Evolutionary conservation across 192 early-diverging fungal species (phyloP).

Genomic region (Phlyctochytrium arcticum): DNA sequence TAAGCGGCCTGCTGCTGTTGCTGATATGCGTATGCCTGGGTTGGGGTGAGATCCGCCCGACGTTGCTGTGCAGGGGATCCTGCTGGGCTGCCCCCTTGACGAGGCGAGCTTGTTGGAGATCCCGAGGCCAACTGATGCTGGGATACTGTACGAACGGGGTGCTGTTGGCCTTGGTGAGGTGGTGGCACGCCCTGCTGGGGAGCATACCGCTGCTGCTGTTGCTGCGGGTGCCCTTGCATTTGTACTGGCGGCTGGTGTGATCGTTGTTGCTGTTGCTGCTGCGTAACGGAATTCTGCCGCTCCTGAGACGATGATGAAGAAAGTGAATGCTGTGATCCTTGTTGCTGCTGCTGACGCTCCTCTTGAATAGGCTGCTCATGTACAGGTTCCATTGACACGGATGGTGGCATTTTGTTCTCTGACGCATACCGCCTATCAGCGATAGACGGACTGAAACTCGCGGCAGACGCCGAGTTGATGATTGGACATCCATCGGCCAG

Average conservation of each 20-base stretch:
- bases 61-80: conserved; percentile 16
- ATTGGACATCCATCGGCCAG: background rate
- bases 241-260: background rate
- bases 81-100: background rate
- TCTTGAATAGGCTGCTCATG: conserved; percentile 1
- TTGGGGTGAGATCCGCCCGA: background rate
- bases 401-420: no score
- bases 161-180: no score
- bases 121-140: no score
- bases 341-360: background rate
- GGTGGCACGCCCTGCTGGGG: no score
- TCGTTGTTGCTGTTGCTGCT: background rate
- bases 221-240: background rate
- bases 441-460: background rate
- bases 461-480: background rate
- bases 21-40: conserved; percentile 6
- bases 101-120: background rate
- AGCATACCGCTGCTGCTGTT: conserved; percentile 2
- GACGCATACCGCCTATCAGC: background rate
- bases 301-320: background rate
- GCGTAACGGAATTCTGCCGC: background rate
- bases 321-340: background rate
- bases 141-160: no score
- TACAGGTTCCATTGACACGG: background rate
- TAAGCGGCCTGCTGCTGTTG: conserved; percentile 13